These are phyloP conservation scores for Blepharisma japonicum DNA, from an alignment of 73 alveolate species.

Conservation along the genomic window DNA sequence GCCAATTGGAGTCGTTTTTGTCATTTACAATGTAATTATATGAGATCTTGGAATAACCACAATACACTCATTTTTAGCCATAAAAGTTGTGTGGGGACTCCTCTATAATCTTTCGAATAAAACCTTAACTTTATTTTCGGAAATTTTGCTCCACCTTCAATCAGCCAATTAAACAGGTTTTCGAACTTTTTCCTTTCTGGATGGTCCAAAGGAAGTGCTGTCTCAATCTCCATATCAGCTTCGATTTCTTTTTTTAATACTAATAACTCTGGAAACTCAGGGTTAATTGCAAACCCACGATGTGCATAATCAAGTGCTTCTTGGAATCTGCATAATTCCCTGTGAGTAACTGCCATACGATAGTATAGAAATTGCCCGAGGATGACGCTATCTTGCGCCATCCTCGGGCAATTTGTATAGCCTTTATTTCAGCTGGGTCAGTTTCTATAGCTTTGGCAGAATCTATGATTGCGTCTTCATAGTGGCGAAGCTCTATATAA, in stretches of 20 bases:
- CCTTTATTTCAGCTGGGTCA: constrained; percentile 83
- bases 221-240: not conserved
- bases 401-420: too few species aligned
- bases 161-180: constrained; percentile 61
- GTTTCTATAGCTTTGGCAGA: constrained; percentile 71
- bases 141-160: constrained; percentile 66
- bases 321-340: constrained; percentile 54
- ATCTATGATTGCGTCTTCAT: constrained; percentile 73
- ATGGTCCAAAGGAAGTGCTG: constrained; percentile 23
- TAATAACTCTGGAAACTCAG: not conserved
- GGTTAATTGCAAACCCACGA: constrained; percentile 49
- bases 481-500: constrained; percentile 57
- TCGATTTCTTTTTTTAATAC: not conserved
- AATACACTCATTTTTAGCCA: constrained; percentile 60
- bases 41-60: constrained; percentile 85
- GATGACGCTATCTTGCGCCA: too few species aligned
- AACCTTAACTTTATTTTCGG: constrained; percentile 70
- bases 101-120: constrained; percentile 86
- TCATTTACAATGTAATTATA: constrained; percentile 92
- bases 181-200: constrained; percentile 55
- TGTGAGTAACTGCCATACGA: constrained; percentile 63
- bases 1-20: constrained; percentile 78
- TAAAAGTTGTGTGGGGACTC: constrained; percentile 75
- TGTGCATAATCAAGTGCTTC: constrained; percentile 64
- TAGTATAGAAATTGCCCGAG: too few species aligned